Base-by-base conservation (phyloP, 1,284 basidiomycete genomes). In the Clitocybe nebularis region DNA sequence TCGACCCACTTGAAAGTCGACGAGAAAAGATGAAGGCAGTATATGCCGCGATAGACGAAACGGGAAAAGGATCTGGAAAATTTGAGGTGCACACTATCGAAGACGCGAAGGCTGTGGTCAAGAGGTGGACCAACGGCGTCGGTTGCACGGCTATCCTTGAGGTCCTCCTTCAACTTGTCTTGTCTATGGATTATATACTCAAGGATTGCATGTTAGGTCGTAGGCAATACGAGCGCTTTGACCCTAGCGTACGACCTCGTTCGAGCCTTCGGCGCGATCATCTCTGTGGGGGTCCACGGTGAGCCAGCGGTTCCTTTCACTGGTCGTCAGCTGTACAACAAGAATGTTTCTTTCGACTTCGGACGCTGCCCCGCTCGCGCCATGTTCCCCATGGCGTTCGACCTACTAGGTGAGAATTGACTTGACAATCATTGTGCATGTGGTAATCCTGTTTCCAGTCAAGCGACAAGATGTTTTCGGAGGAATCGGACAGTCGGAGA, bases 301-400 rank as follows among this genome's bases (percentile, higher is more conserved):
- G 67, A 63, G 33, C 67, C 67, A 0, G 68, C 61, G 6, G 49
- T 86, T 22, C 84, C 84, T 0, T 80, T 81, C 52, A 77, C 69
- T 5, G 82, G 84, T 9, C 63, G 69, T 5, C 67, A 81, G 33
- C 61, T 89, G 30, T 95, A 94, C 63, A 74, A 81, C 64, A 92
- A 93, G 66, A 93, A 93, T 57, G 72, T 85, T 4, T 83, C 81
- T 1, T 68, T 89, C 41, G 82, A 87, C 53, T 93, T 92, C 58
- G 93, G 92, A 6, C 75, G 92, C 11, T 95, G 92, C 57, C 90
- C 89, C 11, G 91, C 89, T 5, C 75, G 84, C 10, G 79, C 84
- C 0, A 82, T 91, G 73, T 84, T 90, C 51, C 81, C 81, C 2
- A 64, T 78, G 42, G 89, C 88, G 0, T 71, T 88, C 28, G 79